A percentile compares a stretch with the other conserved stretches of the same genome.
Evolutionary conservation across 2,329 filamentous ascomycete genomes (phyloP).

Genomic region (Fusarium oligoseptatum): DNA sequence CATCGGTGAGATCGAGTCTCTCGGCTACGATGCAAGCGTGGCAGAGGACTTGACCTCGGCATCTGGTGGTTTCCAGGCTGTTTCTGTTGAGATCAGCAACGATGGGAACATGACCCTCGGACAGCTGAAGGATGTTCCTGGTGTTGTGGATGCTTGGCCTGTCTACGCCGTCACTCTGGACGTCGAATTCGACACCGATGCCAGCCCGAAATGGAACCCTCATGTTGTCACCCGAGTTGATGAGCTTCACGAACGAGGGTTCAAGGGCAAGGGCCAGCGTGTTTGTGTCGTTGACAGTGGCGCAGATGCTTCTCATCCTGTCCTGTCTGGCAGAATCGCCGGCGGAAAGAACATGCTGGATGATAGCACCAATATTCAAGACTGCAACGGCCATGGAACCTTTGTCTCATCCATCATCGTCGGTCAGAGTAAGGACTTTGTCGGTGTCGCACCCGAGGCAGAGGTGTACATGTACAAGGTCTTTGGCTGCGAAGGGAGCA

Average conservation of each 20-base stretch:
- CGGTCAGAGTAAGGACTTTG: slow-evolving; percentile 23
- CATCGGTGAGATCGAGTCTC: not conserved
- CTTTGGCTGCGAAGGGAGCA: slow-evolving; percentile 35
- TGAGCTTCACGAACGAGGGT: slow-evolving; percentile 30
- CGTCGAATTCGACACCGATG: slow-evolving; percentile 11
- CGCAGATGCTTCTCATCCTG: slow-evolving; percentile 30
- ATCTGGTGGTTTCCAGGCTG: not conserved
- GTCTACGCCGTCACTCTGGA: slow-evolving; percentile 18
- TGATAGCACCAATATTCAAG: slow-evolving; percentile 18
- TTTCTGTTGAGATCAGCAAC: not conserved
- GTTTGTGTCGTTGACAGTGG: slow-evolving; percentile 41
- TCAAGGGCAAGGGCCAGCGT: slow-evolving; percentile 37
- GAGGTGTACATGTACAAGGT: slow-evolving; percentile 45
- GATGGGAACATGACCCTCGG: not conserved
- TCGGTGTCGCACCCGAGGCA: slow-evolving; percentile 38
- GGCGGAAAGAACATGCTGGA: slow-evolving; percentile 39
- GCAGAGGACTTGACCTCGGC: not conserved
- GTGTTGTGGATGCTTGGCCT: slow-evolving; percentile 18
- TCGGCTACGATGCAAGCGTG: not conserved
- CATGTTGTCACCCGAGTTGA: slow-evolving; percentile 30
- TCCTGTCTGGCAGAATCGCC: slow-evolving; percentile 26
- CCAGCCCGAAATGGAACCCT: slow-evolving; percentile 31
- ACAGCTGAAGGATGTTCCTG: slow-evolving; percentile 13
- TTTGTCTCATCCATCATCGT: slow-evolving; percentile 35
- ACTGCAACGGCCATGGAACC: slow-evolving; percentile 39